Conservation (phyloP, 75 land plant species). For the Selaginella moellendorffii region DNA sequence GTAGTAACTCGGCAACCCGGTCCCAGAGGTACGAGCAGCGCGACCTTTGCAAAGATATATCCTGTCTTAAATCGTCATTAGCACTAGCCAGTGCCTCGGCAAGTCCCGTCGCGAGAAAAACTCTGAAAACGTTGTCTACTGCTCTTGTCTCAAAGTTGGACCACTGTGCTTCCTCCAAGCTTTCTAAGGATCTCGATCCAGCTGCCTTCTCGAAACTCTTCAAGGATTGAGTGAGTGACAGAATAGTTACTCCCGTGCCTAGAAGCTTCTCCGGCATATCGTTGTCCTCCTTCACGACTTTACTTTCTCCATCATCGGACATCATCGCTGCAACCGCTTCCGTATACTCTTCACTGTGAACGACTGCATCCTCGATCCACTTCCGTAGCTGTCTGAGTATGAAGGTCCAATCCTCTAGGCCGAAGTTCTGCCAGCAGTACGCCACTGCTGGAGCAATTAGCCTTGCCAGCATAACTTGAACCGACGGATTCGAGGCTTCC, state of each 20-base stretch:
- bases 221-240: neutral
- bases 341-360: neutral
- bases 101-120: conserved; percentile 67
- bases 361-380: neutral
- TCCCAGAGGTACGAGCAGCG: conserved; percentile 50
- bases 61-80: conserved; percentile 24
- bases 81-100: conserved; percentile 45
- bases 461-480: neutral
- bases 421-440: neutral
- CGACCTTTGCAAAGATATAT: conserved; percentile 32
- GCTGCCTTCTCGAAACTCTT: neutral
- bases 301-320: neutral
- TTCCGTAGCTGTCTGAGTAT: neutral
- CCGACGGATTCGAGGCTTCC: no score
- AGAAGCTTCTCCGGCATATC: neutral
- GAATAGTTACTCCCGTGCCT: neutral
- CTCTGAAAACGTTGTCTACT: conserved; percentile 50
- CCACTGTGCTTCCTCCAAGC: conserved; percentile 31
- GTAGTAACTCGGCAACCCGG: conserved; percentile 35
- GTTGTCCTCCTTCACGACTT: neutral
- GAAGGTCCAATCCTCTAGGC: neutral
- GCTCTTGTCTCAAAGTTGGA: conserved; percentile 26
- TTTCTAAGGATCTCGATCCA: no score
- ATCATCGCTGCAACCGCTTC: neutral
- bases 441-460: neutral